These are phyloP conservation scores for Scedosporium minutisporum DNA, from an alignment of 2,329 filamentous ascomycete species.

Conservation along the genomic window DNA sequence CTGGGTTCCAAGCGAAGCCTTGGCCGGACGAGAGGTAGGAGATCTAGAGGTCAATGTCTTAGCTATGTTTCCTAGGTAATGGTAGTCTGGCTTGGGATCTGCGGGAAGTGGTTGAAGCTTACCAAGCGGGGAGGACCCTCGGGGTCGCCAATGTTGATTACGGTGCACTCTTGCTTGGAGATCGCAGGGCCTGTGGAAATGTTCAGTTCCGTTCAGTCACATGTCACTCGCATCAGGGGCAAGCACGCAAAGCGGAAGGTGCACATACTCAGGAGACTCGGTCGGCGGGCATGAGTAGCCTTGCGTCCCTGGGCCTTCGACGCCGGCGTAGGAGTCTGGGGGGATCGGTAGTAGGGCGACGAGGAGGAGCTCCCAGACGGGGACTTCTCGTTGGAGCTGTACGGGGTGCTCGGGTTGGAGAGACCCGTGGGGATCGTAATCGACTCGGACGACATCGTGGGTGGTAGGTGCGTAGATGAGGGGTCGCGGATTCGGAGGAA, in stretches of 20 bases:
- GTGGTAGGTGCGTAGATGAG: background rate
- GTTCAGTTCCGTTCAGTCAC: background rate
- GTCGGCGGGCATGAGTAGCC: constrained; percentile 44
- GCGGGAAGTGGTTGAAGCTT: constrained; percentile 22
- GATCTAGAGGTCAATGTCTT: constrained; percentile 40
- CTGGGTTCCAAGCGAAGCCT: constrained; percentile 76
- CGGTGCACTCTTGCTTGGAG: constrained; percentile 66
- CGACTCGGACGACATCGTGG: constrained; percentile 50
- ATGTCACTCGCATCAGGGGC: background rate
- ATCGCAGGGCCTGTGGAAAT: constrained; percentile 54
- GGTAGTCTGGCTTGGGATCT: background rate
- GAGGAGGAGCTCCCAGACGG: constrained; percentile 33
- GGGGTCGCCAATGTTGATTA: constrained; percentile 67
- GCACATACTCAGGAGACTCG: constrained; percentile 49
- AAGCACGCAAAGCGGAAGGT: background rate
- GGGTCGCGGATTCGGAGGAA: background rate
- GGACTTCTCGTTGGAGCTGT: constrained; percentile 33
- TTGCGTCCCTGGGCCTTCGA: constrained; percentile 26
- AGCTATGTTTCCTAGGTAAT: background rate
- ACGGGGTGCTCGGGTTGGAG: constrained; percentile 20
- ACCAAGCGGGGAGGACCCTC: constrained; percentile 66
- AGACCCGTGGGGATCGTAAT: constrained; percentile 54
- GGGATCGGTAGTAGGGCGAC: constrained; percentile 48
- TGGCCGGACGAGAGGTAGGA: constrained; percentile 72
- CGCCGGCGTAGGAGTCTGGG: constrained; percentile 34